These are phyloP conservation scores for Hypoxylon fuscum DNA, from an alignment of 495 filamentous ascomycete species.

Conservation along the genomic window DNA sequence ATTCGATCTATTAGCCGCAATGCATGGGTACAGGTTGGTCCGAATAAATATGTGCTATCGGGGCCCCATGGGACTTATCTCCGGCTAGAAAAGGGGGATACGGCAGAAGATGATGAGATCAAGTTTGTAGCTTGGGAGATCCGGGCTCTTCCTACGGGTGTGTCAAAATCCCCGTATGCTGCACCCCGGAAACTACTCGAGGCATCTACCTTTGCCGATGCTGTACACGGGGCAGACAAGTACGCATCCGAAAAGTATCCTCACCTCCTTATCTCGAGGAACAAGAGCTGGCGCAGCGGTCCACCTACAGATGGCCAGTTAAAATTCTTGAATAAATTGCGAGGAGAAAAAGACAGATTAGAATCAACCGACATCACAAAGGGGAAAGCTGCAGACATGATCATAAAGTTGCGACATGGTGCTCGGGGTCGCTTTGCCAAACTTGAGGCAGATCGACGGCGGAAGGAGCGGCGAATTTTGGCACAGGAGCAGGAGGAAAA, in stretches of 20 bases:
- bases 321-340: slow-evolving; percentile 73
- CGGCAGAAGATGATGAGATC: slow-evolving; percentile 26
- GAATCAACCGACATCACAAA: slow-evolving; percentile 69
- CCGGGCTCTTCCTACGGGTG: slow-evolving; percentile 45
- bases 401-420: slow-evolving; percentile 88
- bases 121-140: slow-evolving; percentile 51
- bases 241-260: slow-evolving; percentile 74
- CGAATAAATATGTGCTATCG: slow-evolving; percentile 71
- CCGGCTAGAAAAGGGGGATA: slow-evolving; percentile 62
- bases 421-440: slow-evolving; percentile 73
- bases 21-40: slow-evolving; percentile 81
- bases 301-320: slow-evolving; percentile 77
- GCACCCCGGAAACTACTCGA: slow-evolving; percentile 71
- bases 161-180: slow-evolving; percentile 65
- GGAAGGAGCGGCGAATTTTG: slow-evolving; percentile 51
- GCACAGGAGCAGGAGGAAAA: slow-evolving; percentile 54
- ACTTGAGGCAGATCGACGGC: slow-evolving; percentile 59
- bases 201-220: slow-evolving; percentile 69
- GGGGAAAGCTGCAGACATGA: slow-evolving; percentile 89
- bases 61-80: slow-evolving; percentile 65
- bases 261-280: slow-evolving; percentile 62
- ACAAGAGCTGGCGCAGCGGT: slow-evolving; percentile 70
- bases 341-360: slow-evolving; percentile 64
- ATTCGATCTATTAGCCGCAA: slow-evolving; percentile 77
- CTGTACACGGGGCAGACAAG: slow-evolving; percentile 83